phyloP scores from a whole-genome alignment of 352 stramenopile genomes.

The Globisporangium lucens region DNA sequence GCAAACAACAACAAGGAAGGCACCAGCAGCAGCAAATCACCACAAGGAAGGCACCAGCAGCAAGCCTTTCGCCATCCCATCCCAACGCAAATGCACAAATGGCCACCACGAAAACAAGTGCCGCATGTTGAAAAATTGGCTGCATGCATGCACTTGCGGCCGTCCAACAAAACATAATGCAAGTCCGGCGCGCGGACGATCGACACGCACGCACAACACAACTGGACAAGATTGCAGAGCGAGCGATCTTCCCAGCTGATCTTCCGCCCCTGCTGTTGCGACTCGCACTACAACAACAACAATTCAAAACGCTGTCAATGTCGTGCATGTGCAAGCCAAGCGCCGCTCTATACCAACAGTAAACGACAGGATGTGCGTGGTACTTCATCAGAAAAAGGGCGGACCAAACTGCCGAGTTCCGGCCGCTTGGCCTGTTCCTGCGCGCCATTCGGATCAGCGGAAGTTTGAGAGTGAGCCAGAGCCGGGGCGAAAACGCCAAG shows the following conservation, averaged over 20 bases:
- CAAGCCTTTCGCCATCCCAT: not conserved
- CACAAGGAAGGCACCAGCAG: too few relatives aligned
- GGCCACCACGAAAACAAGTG: not conserved
- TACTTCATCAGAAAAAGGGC: constrained; percentile 12
- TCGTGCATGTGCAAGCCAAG: not conserved
- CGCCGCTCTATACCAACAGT: constrained; percentile 14
- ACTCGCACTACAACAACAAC: not conserved
- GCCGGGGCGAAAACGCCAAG: constrained; percentile 2
- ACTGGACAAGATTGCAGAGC: constrained; percentile 11
- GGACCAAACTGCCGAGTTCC: constrained; percentile 8
- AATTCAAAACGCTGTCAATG: not conserved
- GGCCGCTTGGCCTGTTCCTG: constrained; percentile 9
- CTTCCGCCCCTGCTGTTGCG: constrained; percentile 5
- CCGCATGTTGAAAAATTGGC: not conserved
- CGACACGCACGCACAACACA: constrained; percentile 1
- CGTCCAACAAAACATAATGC: not conserved
- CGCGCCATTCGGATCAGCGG: constrained; percentile 16
- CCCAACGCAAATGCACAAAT: not conserved
- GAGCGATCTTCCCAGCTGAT: constrained; percentile 4
- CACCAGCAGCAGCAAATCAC: not conserved
- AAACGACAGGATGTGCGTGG: constrained; percentile 11
- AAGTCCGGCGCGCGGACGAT: not conserved
- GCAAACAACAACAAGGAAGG: not conserved
- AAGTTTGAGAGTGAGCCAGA: not conserved
- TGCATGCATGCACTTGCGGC: not conserved